phyloP scores from a whole-genome alignment of 352 stramenopile species.

The Pythium brassicae region DNA sequence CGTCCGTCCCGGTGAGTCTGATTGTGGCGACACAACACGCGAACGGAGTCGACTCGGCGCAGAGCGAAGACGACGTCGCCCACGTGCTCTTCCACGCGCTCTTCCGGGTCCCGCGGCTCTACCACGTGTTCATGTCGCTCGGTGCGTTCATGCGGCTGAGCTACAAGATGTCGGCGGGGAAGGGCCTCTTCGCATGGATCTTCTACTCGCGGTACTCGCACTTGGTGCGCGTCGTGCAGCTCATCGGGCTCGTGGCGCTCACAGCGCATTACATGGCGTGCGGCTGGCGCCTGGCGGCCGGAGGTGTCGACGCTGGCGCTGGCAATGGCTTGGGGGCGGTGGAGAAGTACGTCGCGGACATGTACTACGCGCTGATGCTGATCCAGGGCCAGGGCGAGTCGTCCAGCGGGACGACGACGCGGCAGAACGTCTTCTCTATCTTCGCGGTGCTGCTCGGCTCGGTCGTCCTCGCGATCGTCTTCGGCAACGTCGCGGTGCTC shows the following conservation, averaged over 20 bases:
- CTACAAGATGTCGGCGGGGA: not conserved
- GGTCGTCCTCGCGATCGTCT: slow-evolving; percentile 50
- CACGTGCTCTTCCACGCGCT: slow-evolving; percentile 10
- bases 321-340: not conserved
- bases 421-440: slow-evolving; percentile 38
- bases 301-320: not conserved
- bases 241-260: slow-evolving; percentile 7
- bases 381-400: slow-evolving; percentile 52
- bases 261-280: slow-evolving; percentile 12
- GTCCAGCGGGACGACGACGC: slow-evolving; percentile 8
- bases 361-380: slow-evolving; percentile 45
- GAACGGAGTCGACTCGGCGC: not conserved
- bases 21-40: not conserved
- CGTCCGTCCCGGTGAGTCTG: slow-evolving; percentile 4
- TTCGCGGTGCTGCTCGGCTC: slow-evolving; percentile 42
- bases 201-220: slow-evolving; percentile 14
- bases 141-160: slow-evolving; percentile 4
- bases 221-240: slow-evolving; percentile 7
- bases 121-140: not conserved
- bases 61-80: not conserved
- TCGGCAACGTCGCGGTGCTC: slow-evolving; percentile 55
- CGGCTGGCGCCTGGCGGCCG: slow-evolving; percentile 5
- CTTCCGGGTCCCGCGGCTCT: slow-evolving; percentile 5
- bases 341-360: slow-evolving; percentile 25
- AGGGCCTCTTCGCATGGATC: slow-evolving; percentile 6